Evolutionary conservation across 2,329 filamentous ascomycete genomes (phyloP).

Genomic region (Elsinoe necatrix): DNA sequence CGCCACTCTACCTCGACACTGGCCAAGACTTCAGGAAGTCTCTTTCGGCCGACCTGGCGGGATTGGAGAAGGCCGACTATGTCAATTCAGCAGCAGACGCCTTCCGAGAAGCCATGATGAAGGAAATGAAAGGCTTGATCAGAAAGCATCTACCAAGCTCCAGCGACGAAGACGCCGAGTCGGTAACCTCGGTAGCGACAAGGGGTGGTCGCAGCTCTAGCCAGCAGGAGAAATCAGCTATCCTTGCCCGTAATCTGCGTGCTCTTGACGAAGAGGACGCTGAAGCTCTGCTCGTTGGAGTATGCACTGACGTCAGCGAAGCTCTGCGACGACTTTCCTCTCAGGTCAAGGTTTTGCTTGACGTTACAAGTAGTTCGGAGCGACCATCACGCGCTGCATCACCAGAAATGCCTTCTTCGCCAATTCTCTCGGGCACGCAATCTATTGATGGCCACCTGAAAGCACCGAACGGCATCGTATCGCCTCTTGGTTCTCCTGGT

Average conservation of each 20-base stretch:
- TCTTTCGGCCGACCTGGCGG: conserved; percentile 62
- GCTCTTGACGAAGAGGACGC: conserved; percentile 76
- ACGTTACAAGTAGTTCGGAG: conserved; percentile 72
- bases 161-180: conserved; percentile 88
- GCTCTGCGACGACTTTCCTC: conserved; percentile 75
- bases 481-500: conserved; percentile 14
- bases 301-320: conserved; percentile 84
- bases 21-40: conserved; percentile 62
- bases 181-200: conserved; percentile 54
- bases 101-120: conserved; percentile 74
- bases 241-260: conserved; percentile 78
- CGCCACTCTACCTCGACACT: conserved; percentile 70
- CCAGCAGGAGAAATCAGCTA: conserved; percentile 82
- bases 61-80: conserved; percentile 72
- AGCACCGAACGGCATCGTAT: conserved; percentile 20
- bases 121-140: conserved; percentile 80
- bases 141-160: conserved; percentile 81
- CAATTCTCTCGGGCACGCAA: conserved; percentile 37
- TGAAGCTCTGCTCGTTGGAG: conserved; percentile 69
- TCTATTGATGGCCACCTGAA: conserved; percentile 36
- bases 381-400: conserved; percentile 31
- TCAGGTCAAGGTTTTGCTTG: conserved; percentile 88
- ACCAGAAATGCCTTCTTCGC: conserved; percentile 29
- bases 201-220: conserved; percentile 58
- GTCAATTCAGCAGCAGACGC: conserved; percentile 71